phyloP scores from a whole-genome alignment of 257 asterid genomes.

The Gentiana straminea region DNA sequence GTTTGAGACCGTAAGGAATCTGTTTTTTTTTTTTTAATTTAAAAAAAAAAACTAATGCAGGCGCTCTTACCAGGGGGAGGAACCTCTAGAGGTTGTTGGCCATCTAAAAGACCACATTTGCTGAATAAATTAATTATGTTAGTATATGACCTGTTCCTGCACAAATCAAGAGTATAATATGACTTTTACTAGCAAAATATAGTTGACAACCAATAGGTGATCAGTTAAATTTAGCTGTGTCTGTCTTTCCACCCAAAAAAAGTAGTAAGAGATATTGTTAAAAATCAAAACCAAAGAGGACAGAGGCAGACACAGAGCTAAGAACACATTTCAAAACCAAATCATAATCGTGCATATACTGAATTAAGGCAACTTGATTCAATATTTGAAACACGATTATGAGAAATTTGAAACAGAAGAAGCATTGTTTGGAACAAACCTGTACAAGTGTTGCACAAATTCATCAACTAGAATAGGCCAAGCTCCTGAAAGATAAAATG shows the following conservation, averaged over 20 bases:
- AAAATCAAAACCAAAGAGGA: no score
- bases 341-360: no score
- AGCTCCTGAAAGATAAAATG: constrained; percentile 50
- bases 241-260: no score
- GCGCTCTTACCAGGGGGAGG: constrained; percentile 20
- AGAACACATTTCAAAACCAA: no score
- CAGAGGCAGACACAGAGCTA: no score
- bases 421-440: constrained; percentile 32
- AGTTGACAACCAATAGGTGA: not conserved
- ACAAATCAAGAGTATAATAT: constrained; percentile 3
- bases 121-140: constrained; percentile 30
- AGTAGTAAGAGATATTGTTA: no score
- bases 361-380: no score
- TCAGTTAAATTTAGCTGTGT: not conserved
- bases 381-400: no score
- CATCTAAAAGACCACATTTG: constrained; percentile 43
- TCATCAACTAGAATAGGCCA: constrained; percentile 97
- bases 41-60: no score
- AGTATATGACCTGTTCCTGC: constrained; percentile 48
- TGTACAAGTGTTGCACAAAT: constrained; percentile 91
- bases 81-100: constrained; percentile 34
- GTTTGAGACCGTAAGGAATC: no score
- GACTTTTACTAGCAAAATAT: not conserved
- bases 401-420: not conserved
- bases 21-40: no score